Percentiles rank a stretch among this genome's conserved stretches.
phyloP scores from a whole-genome alignment of 495 filamentous ascomycete genomes.

The Alectoria sarmentosa region DNA sequence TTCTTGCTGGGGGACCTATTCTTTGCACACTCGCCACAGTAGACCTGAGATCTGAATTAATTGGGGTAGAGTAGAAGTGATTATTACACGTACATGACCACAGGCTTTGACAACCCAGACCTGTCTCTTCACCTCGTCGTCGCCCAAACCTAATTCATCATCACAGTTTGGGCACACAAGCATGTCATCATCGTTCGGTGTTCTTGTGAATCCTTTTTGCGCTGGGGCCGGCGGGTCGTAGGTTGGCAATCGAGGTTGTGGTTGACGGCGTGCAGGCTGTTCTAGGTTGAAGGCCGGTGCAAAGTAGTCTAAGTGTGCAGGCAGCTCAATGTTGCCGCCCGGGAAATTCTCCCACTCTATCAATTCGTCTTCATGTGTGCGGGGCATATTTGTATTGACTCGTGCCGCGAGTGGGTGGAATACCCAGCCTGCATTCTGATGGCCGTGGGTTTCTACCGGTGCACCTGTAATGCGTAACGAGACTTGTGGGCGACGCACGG shows the following conservation, averaged over 20 bases:
- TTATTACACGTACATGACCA: constrained; percentile 58
- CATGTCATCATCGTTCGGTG: constrained; percentile 52
- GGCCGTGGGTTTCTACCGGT: constrained; percentile 1
- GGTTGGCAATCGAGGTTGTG: constrained; percentile 26
- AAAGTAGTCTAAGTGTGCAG: constrained; percentile 29
- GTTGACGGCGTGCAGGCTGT: constrained; percentile 25
- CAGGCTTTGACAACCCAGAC: constrained; percentile 69
- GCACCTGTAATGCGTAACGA: constrained; percentile 12
- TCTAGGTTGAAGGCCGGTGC: constrained; percentile 29
- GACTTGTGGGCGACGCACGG: constrained; percentile 10
- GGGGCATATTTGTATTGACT: background rate
- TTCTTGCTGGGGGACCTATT: constrained; percentile 40
- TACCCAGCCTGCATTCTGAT: constrained; percentile 6
- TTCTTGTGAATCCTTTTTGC: constrained; percentile 57
- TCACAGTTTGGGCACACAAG: constrained; percentile 68
- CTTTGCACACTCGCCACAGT: constrained; percentile 60
- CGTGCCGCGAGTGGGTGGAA: background rate
- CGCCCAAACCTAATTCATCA: constrained; percentile 55
- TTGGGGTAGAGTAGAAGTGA: constrained; percentile 7
- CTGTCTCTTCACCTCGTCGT: constrained; percentile 52
- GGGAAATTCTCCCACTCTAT: background rate
- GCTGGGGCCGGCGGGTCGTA: constrained; percentile 55
- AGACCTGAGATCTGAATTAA: constrained; percentile 44
- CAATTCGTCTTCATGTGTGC: constrained; percentile 1
- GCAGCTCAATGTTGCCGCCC: constrained; percentile 21